Base-by-base conservation (phyloP, 1,139 yeast species). In the Suhomyces terraborum region DNA sequence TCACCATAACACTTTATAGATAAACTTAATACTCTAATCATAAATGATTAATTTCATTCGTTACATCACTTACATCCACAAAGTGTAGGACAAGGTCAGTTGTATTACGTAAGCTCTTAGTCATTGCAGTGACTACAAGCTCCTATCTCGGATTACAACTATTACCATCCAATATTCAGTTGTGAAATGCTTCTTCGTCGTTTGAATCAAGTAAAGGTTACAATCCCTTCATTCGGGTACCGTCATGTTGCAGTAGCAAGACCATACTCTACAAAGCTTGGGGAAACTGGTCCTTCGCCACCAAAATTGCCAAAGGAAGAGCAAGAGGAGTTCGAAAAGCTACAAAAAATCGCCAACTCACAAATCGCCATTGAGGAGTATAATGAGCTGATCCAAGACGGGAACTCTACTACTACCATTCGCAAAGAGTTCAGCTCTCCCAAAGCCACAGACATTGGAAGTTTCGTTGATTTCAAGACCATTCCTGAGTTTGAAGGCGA, bases 401-500 rank as follows among this genome's bases (percentile, higher is more conserved):
- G 9, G 2, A 30, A 13, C 9, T 25, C 35, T 3, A 32, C 25
- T 3, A 32, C 25, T 1, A 8, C 19, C 18, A 23, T 21, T 4
- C 30, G 35, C 21, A 21, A 27, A 14, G 32, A 23, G 14, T 22
- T 28, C 6, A 26, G 21, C 17, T 14, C 30, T 6, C 33, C 31
- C 8, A 30, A 29, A 4, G 26, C 40, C 5, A 75, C 80, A 28
- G 88, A 82, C 49, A 76, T 82, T 34, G 88, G 87, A 2, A 71
- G 77, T 8, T 77, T 83, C 51, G 84, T 81, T 47, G 80, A 74
- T 51, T 75, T 83, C 60, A 81, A 84, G 61, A 84, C 89, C 4
- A 83, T 88, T 41, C 96, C 96, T 0, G 99, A 94, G 54, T 93
- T 93, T 57, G 97, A 91, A 63, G 99, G 99, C 1, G 93, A 91